Evolutionary conservation across 805 yeast genomes (phyloP).

Genomic region (Candida verbasci): DNA sequence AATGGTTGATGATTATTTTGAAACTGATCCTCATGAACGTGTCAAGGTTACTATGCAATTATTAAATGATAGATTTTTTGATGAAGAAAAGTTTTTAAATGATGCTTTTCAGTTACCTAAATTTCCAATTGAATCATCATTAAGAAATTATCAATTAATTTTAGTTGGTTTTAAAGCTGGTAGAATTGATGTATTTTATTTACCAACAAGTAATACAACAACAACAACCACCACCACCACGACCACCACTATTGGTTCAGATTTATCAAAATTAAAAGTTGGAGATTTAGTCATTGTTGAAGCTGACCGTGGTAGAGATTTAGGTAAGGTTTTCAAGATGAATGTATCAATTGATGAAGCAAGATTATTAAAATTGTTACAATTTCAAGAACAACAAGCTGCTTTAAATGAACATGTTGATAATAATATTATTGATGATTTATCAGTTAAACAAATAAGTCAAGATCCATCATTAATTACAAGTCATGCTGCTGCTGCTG

Average conservation of each 20-base stretch:
- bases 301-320: conserved; percentile 77
- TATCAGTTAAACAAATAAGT: conserved; percentile 21
- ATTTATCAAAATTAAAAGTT: conserved; percentile 28
- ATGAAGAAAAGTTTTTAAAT: conserved; percentile 24
- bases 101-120: conserved; percentile 33
- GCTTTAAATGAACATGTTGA: conserved; percentile 38
- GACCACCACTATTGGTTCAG: conserved; percentile 4
- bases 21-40: conserved; percentile 33
- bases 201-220: conserved; percentile 30
- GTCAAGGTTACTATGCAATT: conserved; percentile 31
- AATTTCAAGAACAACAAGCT: conserved; percentile 67
- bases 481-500: too few species aligned
- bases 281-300: conserved; percentile 79
- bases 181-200: conserved; percentile 70
- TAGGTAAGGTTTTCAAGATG: conserved; percentile 61
- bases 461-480: neutral
- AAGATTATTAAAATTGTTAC: conserved; percentile 57
- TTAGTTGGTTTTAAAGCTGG: conserved; percentile 76
- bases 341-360: conserved; percentile 64
- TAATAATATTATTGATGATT: conserved; percentile 12
- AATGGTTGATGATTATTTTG: conserved; percentile 31
- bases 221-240: neutral
- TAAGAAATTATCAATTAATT: conserved; percentile 40
- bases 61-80: conserved; percentile 23
- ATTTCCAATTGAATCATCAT: conserved; percentile 32